Percentiles rank a stretch among this genome's conserved stretches.
phyloP scores from a whole-genome alignment of 2,329 filamentous ascomycete species.

The Epichloe gansuensis region DNA sequence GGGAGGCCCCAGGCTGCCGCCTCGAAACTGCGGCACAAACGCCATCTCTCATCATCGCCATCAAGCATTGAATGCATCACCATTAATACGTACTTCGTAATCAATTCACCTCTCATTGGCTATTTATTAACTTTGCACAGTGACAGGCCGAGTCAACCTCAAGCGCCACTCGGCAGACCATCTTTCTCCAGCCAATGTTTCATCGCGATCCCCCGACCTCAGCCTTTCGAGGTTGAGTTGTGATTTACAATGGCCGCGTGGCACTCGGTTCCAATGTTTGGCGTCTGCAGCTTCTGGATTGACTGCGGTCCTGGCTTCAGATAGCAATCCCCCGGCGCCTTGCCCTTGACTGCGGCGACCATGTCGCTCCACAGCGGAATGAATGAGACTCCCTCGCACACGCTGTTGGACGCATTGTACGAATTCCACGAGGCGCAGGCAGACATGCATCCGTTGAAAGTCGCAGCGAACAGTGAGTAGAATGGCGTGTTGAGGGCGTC shows the following conservation, averaged over 20 bases:
- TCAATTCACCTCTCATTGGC: too few species aligned
- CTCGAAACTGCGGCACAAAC: too few species aligned
- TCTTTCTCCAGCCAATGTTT: background rate
- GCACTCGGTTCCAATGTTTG: conserved; percentile 3
- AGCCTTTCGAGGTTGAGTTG: background rate
- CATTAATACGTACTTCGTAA: too few species aligned
- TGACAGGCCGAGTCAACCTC: too few species aligned
- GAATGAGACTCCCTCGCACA: conserved; percentile 9
- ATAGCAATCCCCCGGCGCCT: conserved; percentile 5
- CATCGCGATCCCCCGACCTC: background rate
- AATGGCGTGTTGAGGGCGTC: conserved; percentile 26
- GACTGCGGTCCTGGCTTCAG: conserved; percentile 4
- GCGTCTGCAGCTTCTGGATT: background rate
- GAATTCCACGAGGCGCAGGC: conserved; percentile 28
- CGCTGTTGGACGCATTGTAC: conserved; percentile 3
- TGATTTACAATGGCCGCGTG: background rate
- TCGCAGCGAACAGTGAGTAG: conserved; percentile 27
- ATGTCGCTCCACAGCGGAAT: conserved; percentile 8
- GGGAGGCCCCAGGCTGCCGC: too few species aligned
- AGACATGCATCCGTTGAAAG: conserved; percentile 34
- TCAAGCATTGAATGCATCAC: too few species aligned
- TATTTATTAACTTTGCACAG: too few species aligned
- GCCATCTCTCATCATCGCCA: too few species aligned
- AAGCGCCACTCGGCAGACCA: background rate
- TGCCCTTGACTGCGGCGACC: background rate